Conservation (phyloP, 148 eudicot species). For the Fallopia convolvulus region DNA sequence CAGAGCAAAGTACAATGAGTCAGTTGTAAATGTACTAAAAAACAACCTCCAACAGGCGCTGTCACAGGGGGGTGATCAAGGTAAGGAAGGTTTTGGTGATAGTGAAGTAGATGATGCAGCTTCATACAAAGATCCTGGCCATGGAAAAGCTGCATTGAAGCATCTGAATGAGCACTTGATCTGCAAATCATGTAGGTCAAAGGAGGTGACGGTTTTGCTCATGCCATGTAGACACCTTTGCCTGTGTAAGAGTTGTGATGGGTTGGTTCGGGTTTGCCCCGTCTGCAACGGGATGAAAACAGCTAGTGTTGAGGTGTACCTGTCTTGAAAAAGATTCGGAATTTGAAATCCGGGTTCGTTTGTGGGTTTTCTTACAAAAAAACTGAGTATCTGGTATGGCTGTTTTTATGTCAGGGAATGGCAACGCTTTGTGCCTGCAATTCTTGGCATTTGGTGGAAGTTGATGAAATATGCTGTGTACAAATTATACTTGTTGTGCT, state of each 20-base stretch:
- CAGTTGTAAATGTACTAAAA: conserved; percentile 54
- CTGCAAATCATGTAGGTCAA: conserved; percentile 51
- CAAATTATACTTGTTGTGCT: neutral
- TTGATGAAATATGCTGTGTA: neutral
- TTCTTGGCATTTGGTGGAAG: neutral
- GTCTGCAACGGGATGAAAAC: conserved; percentile 54
- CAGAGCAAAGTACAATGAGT: conserved; percentile 81
- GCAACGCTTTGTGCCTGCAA: neutral
- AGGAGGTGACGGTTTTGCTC: conserved; percentile 50
- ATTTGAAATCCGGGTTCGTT: too few relatives aligned
- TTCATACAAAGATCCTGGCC: conserved; percentile 44
- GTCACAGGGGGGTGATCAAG: conserved; percentile 49
- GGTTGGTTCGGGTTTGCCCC: conserved; percentile 43
- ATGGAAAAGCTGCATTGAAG: conserved; percentile 23
- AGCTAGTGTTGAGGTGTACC: conserved; percentile 60
- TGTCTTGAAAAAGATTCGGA: conserved; percentile 32
- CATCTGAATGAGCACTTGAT: conserved; percentile 28
- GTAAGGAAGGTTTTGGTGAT: conserved; percentile 81
- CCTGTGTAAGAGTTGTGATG: conserved; percentile 64
- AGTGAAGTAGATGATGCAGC: conserved; percentile 72
- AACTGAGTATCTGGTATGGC: too few relatives aligned
- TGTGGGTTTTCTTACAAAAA: too few relatives aligned
- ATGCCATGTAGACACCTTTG: conserved; percentile 83
- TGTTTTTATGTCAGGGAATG: neutral
- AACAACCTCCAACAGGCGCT: conserved; percentile 70